Conservation (phyloP, 305 asterid genomes). For the Solanum hybrid region DNA sequence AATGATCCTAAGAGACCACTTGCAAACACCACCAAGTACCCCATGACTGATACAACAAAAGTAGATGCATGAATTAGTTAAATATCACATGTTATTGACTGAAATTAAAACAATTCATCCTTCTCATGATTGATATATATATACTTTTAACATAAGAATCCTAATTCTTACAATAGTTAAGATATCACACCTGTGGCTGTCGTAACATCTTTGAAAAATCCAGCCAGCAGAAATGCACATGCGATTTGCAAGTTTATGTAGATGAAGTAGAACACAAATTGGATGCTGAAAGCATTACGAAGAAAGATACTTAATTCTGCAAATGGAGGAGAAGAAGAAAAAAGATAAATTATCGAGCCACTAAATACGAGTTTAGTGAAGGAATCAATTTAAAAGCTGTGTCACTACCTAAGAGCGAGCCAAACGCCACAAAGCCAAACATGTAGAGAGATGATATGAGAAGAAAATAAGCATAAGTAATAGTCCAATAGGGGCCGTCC, state of each 20-base stretch:
- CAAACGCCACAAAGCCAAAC: conserved; percentile 12
- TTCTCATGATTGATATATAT: neutral
- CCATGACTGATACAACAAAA: conserved; percentile 3
- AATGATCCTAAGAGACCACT: conserved; percentile 13
- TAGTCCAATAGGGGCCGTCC: conserved; percentile 18
- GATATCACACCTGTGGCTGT: conserved; percentile 19
- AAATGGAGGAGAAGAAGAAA: neutral
- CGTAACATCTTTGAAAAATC: conserved; percentile 16
- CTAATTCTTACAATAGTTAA: neutral
- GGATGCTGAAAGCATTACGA: conserved; percentile 11
- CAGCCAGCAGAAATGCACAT: conserved; percentile 16
- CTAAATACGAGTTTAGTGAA: neutral
- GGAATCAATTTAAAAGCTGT: neutral
- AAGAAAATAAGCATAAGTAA: conserved; percentile 20
- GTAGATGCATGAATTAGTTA: neutral
- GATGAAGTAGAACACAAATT: conserved; percentile 17
- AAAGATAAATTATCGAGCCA: neutral
- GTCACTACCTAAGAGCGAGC: conserved; percentile 8
- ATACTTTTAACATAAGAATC: neutral
- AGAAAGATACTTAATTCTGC: conserved; percentile 14
- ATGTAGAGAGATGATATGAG: conserved; percentile 15
- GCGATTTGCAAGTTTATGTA: conserved; percentile 24
- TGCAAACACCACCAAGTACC: conserved; percentile 17
- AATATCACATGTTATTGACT: neutral
- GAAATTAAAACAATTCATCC: conserved; percentile 1